Evolutionary conservation across 2,329 filamentous ascomycete genomes (phyloP).

Genomic region (Penicillium aurantiogriseum): DNA sequence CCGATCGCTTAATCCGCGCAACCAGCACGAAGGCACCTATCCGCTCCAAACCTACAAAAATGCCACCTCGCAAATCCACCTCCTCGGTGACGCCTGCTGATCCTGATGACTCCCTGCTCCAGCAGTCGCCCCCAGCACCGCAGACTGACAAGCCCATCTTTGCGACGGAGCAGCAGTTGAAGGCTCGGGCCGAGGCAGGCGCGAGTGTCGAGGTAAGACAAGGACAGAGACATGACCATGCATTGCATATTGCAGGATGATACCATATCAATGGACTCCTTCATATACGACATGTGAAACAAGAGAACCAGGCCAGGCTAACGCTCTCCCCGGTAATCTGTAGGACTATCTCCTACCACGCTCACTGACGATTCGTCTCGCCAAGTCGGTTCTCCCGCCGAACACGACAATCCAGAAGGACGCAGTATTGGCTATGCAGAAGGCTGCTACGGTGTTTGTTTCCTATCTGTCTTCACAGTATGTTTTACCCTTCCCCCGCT

Average conservation of each 20-base stretch:
- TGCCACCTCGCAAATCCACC: conserved; percentile 40
- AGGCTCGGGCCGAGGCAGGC: conserved; percentile 39
- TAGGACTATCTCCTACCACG: conserved; percentile 64
- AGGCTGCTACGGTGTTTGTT: conserved; percentile 66
- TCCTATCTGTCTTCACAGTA: conserved; percentile 62
- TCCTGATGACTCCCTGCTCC: conserved; percentile 18
- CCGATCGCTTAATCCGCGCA: background rate
- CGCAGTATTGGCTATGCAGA: conserved; percentile 62
- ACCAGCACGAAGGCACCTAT: background rate
- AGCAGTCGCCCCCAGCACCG: conserved; percentile 16
- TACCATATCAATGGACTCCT: background rate
- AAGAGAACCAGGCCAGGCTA: background rate
- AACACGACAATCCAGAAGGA: conserved; percentile 67
- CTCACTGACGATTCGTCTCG: conserved; percentile 60
- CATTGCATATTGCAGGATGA: background rate
- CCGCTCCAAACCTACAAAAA: conserved; percentile 12
- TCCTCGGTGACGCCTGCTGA: conserved; percentile 29
- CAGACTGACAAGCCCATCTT: conserved; percentile 29
- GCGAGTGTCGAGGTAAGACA: conserved; percentile 41
- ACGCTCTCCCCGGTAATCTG: background rate
- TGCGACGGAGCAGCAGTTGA: conserved; percentile 41
- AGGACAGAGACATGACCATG: background rate
- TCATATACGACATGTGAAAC: background rate
- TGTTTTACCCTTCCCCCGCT: conserved; percentile 21
- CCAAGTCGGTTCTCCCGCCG: conserved; percentile 62